Percentiles rank a stretch among this genome's conserved stretches.
phyloP scores from a whole-genome alignment of 169 alveolate genomes.

The Babesia bovis region DNA sequence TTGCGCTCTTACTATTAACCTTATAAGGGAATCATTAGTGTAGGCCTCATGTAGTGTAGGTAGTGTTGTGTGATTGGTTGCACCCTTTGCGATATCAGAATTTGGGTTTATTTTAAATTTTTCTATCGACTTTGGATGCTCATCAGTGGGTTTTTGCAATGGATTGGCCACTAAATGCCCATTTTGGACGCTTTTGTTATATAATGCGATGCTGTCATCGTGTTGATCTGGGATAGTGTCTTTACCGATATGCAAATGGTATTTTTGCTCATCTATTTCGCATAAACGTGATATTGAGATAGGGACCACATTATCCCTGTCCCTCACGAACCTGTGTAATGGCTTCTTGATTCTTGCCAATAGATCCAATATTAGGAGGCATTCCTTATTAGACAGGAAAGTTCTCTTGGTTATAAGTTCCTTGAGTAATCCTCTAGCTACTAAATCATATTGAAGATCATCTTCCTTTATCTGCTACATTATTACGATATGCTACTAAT shows the following conservation, averaged over 20 bases:
- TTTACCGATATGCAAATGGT: not conserved
- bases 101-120: no score
- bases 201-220: not conserved
- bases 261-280: not conserved
- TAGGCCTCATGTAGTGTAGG: not conserved
- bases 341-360: conserved; percentile 55
- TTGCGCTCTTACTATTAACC: conserved; percentile 26
- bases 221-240: not conserved
- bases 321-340: conserved; percentile 2
- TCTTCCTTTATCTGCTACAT: conserved; percentile 33
- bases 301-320: not conserved
- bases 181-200: no score
- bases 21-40: not conserved
- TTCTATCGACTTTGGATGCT: not conserved
- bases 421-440: conserved; percentile 3
- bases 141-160: not conserved
- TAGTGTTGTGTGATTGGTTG: not conserved
- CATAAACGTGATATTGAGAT: not conserved
- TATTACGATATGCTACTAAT: not conserved
- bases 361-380: conserved; percentile 17
- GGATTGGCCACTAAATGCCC: not conserved
- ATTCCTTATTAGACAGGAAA: conserved; percentile 52
- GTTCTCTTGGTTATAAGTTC: conserved; percentile 38
- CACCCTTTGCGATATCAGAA: not conserved
- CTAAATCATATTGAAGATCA: conserved; percentile 16